Evolutionary conservation across 768 basidiomycete species (phyloP).

Genomic region (Termitomyces bulborhizus): DNA sequence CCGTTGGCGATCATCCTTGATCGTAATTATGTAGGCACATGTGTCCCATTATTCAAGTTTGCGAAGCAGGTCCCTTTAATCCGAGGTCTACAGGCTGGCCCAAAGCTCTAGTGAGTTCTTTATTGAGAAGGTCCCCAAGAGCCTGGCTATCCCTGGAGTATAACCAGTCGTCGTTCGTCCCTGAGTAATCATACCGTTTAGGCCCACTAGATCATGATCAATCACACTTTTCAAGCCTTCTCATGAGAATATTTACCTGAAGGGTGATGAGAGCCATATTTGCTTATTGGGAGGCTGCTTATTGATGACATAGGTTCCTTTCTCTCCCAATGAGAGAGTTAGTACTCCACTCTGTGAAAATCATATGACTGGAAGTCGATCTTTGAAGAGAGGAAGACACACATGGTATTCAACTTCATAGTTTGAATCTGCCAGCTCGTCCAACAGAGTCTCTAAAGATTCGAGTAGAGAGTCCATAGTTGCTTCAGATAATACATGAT

Average conservation of each 20-base stretch:
- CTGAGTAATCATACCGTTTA: conserved; percentile 81
- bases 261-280: conserved; percentile 90
- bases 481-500: conserved; percentile 65
- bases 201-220: conserved; percentile 57
- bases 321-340: conserved; percentile 66
- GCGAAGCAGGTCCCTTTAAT: conserved; percentile 17
- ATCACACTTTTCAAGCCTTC: neutral
- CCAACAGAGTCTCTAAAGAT: conserved; percentile 67
- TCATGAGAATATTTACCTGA: conserved; percentile 47
- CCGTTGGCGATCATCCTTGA: neutral
- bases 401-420: conserved; percentile 91
- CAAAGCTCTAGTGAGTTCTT: conserved; percentile 48
- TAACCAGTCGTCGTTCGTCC: conserved; percentile 57
- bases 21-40: neutral
- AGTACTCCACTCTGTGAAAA: conserved; percentile 76
- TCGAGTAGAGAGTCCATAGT: conserved; percentile 78
- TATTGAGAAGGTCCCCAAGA: conserved; percentile 57
- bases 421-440: conserved; percentile 42
- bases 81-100: conserved; percentile 24
- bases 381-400: conserved; percentile 17
- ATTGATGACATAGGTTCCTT: conserved; percentile 92
- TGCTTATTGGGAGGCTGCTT: conserved; percentile 98
- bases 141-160: conserved; percentile 64
- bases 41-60: conserved; percentile 1
- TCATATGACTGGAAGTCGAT: neutral